Conservation (phyloP, 139 green algal species). For the Chlorella vulgaris region DNA sequence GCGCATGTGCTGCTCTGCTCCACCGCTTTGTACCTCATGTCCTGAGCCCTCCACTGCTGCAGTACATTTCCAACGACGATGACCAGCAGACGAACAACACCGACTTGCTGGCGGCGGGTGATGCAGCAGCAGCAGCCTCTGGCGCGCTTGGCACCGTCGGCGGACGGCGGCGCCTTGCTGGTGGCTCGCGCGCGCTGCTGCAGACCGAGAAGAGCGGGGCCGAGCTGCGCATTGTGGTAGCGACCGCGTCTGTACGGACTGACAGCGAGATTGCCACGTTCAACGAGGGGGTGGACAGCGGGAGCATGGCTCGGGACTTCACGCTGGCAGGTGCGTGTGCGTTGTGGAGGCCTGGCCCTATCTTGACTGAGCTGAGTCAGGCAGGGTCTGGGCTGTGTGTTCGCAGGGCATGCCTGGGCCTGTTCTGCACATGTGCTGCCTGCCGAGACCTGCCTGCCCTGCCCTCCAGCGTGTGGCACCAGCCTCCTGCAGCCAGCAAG, state of each 20-base stretch:
- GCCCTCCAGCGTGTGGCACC: too few species aligned
- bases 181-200: neutral
- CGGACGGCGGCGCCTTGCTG: neutral
- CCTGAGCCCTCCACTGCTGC: neutral
- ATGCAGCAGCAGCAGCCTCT: neutral
- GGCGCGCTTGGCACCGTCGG: neutral
- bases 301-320: conserved; percentile 59
- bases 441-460: too few species aligned
- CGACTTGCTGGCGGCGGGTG: neutral
- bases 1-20: too few species aligned
- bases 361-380: neutral
- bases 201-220: conserved; percentile 27
- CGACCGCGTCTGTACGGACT: neutral
- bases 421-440: too few species aligned
- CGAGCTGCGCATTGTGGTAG: conserved; percentile 11
- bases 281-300: conserved; percentile 84
- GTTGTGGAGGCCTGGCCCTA: neutral
- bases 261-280: conserved; percentile 58
- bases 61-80: conserved; percentile 21
- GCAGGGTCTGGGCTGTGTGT: neutral
- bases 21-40: too few species aligned
- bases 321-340: conserved; percentile 6
- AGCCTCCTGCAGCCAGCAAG: too few species aligned
- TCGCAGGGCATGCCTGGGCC: too few species aligned
- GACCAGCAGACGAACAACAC: neutral